Conservation (phyloP, 495 filamentous ascomycete genomes). For the Lasiosphaeris hirsuta region DNA sequence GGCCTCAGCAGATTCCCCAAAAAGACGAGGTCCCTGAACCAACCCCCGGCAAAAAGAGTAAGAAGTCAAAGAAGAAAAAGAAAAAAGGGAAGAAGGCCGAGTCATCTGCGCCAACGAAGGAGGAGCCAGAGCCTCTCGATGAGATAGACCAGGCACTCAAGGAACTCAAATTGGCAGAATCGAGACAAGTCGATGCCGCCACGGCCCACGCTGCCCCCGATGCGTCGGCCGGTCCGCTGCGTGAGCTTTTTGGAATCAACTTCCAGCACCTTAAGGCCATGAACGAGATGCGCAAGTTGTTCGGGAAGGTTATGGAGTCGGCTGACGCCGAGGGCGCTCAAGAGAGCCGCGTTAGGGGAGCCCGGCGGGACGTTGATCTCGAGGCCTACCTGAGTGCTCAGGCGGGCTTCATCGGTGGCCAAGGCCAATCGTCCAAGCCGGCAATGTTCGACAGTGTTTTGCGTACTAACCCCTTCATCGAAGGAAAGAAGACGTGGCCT, state of each 20-base stretch:
- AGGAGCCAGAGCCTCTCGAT: constrained; percentile 49
- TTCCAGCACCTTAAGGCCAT: constrained; percentile 75
- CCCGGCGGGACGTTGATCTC: constrained; percentile 60
- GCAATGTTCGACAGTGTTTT: constrained; percentile 61
- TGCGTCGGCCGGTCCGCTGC: constrained; percentile 30
- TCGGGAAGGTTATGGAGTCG: constrained; percentile 74
- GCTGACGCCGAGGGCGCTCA: constrained; percentile 55
- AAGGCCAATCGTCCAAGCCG: constrained; percentile 1
- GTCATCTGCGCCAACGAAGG: constrained; percentile 11
- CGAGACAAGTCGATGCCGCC: constrained; percentile 6
- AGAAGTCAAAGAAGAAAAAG: constrained; percentile 60
- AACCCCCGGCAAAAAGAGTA: constrained; percentile 45
- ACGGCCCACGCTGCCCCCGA: constrained; percentile 8
- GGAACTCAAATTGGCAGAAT: constrained; percentile 50
- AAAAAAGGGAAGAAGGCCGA: constrained; percentile 47
- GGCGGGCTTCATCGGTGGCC: constrained; percentile 49
- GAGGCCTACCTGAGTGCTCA: constrained; percentile 66
- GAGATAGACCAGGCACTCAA: constrained; percentile 81
- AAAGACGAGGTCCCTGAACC: constrained; percentile 31
- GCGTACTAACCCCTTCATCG: constrained; percentile 77
- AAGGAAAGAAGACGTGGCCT: constrained; percentile 91
- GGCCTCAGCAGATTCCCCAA: constrained; percentile 13
- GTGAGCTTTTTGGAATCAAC: constrained; percentile 68
- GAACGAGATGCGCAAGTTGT: constrained; percentile 92
- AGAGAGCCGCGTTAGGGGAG: constrained; percentile 39